Evolutionary conservation across 306 rosid genomes (phyloP).

Genomic region (Elaeagnus macrophylla): DNA sequence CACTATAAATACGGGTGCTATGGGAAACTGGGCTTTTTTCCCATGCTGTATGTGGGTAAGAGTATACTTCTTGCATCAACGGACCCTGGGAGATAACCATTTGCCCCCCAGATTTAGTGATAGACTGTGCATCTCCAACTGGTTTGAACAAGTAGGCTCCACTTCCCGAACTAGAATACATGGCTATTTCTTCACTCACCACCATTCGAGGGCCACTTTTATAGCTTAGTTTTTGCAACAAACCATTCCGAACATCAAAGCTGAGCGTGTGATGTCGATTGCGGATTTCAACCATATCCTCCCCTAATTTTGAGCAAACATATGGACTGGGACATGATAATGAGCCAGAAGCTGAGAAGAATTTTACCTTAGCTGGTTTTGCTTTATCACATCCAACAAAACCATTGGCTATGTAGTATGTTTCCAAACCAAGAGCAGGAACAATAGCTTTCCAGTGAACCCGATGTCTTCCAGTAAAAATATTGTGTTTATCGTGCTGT

Average conservation of each 20-base stretch:
- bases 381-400: slow-evolving; percentile 65
- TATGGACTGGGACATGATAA: slow-evolving; percentile 65
- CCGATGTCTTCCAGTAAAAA: slow-evolving; percentile 81
- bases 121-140: slow-evolving; percentile 56
- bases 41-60: slow-evolving; percentile 76
- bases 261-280: slow-evolving; percentile 66
- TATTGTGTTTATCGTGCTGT: slow-evolving; percentile 55
- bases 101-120: slow-evolving; percentile 61
- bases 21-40: slow-evolving; percentile 69
- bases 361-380: slow-evolving; percentile 54
- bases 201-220: slow-evolving; percentile 35
- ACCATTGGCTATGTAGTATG: slow-evolving; percentile 60
- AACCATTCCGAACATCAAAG: slow-evolving; percentile 57
- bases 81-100: slow-evolving; percentile 63
- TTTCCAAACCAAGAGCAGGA: slow-evolving; percentile 83
- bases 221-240: slow-evolving; percentile 55
- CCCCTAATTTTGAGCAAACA: slow-evolving; percentile 47
- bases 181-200: slow-evolving; percentile 75
- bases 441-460: slow-evolving; percentile 70
- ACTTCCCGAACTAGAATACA: slow-evolving; percentile 66
- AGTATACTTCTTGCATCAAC: slow-evolving; percentile 81
- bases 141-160: slow-evolving; percentile 95
- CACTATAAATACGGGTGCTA: slow-evolving; percentile 76
- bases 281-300: slow-evolving; percentile 50
- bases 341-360: slow-evolving; percentile 43